phyloP scores from a whole-genome alignment of 1,284 basidiomycete genomes.

The Microbotryum intermedium region DNA sequence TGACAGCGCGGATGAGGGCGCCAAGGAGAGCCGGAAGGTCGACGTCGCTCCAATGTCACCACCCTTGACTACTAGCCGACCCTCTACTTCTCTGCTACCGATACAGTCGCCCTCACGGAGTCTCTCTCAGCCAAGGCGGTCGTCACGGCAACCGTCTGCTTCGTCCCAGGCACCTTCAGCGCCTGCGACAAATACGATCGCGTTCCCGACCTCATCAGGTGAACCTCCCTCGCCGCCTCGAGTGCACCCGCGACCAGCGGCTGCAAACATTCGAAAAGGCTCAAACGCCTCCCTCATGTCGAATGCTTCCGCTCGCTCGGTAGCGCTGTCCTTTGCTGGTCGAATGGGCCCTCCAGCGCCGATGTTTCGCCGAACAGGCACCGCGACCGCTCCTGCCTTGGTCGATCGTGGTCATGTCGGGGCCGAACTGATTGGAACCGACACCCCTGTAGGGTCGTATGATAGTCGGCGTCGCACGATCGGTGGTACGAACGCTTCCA shows the following conservation, averaged over 20 bases:
- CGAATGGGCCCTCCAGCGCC: constrained; percentile 8
- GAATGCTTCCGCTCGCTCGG: constrained; percentile 14
- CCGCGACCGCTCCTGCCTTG: constrained; percentile 6
- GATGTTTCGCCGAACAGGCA: constrained; percentile 15
- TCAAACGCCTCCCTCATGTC: constrained; percentile 27
- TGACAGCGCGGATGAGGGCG: constrained; percentile 1
- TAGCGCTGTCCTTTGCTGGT: constrained; percentile 8
- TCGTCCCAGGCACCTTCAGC: too few species aligned
- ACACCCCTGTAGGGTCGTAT: too few species aligned
- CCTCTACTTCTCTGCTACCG: too few species aligned
- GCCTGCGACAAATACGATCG: neutral
- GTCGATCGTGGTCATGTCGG: neutral
- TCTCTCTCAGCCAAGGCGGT: too few species aligned
- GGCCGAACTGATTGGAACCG: too few species aligned
- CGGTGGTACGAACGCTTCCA: neutral
- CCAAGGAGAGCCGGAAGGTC: neutral
- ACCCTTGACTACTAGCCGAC: too few species aligned
- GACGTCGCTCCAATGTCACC: too few species aligned
- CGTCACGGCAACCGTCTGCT: too few species aligned
- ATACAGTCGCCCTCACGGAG: too few species aligned
- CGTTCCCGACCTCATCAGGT: neutral
- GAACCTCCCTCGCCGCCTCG: neutral
- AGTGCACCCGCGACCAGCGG: neutral
- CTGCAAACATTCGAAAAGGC: constrained; percentile 12
- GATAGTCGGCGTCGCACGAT: too few species aligned